Conservation (phyloP, 805 yeast genomes). For the Ogataea angusta region DNA sequence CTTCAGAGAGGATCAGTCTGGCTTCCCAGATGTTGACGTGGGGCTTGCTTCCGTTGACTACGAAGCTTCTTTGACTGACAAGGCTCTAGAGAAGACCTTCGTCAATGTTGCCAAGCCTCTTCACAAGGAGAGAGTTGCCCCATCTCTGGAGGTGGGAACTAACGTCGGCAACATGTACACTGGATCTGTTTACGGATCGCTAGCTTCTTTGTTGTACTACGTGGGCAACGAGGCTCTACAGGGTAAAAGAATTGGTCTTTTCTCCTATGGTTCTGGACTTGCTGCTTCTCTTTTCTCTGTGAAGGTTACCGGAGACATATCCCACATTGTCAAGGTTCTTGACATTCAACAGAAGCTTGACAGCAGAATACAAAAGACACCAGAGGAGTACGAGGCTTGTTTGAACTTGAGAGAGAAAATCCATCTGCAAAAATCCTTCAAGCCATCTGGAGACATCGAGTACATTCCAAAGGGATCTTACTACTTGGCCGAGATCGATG, state of each 20-base stretch:
- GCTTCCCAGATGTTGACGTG: constrained; percentile 56
- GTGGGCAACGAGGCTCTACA: constrained; percentile 73
- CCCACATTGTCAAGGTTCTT: constrained; percentile 59
- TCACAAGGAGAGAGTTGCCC: constrained; percentile 65
- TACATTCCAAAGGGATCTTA: constrained; percentile 71
- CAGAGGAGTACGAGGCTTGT: constrained; percentile 78
- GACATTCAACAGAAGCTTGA: constrained; percentile 66
- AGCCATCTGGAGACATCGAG: constrained; percentile 78
- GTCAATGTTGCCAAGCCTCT: constrained; percentile 70
- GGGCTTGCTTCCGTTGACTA: constrained; percentile 55
- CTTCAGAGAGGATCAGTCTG: constrained; percentile 65
- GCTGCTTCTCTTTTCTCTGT: constrained; percentile 87
- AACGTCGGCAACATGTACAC: constrained; percentile 99
- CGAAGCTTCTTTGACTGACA: constrained; percentile 77
- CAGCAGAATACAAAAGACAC: constrained; percentile 63
- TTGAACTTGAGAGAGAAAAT: constrained; percentile 84
- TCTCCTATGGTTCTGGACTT: constrained; percentile 97
- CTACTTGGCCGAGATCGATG: constrained; percentile 81
- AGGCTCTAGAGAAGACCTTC: constrained; percentile 79
- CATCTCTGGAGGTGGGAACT: constrained; percentile 84
- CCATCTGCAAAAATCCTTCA: constrained; percentile 74
- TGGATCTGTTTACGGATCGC: constrained; percentile 85
- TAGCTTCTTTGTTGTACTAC: constrained; percentile 74
- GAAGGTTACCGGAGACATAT: constrained; percentile 76
- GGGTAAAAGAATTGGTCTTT: constrained; percentile 82